Conservation (phyloP, 306 rosid species). For the Elaeagnus macrophylla region DNA sequence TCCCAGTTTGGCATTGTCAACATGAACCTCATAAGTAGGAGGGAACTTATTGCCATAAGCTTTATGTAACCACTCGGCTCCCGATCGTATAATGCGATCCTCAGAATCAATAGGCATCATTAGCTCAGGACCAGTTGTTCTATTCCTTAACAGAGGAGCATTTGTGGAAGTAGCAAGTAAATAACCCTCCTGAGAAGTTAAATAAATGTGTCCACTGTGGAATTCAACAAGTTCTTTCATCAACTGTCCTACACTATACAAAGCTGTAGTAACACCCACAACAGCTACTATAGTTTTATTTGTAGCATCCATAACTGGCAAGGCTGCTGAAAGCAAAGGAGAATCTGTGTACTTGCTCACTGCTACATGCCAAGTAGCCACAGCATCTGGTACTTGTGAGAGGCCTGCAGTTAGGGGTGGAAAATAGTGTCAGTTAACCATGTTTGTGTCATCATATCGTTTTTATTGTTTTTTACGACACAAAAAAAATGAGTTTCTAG, state of each 20-base stretch:
- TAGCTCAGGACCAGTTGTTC: constrained; percentile 63
- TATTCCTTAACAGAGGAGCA: constrained; percentile 59
- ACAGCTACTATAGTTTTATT: constrained; percentile 86
- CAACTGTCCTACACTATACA: too few species aligned
- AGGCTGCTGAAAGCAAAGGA: constrained; percentile 93
- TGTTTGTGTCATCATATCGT: too few species aligned
- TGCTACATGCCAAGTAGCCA: constrained; percentile 93
- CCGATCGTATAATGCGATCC: constrained; percentile 45
- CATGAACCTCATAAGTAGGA: constrained; percentile 73
- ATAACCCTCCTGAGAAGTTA: constrained; percentile 85
- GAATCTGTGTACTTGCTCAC: constrained; percentile 94
- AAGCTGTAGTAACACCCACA: constrained; percentile 92
- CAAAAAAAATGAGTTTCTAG: too few species aligned
- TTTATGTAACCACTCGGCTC: constrained; percentile 68
- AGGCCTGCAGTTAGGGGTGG: constrained; percentile 34
- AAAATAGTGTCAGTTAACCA: too few species aligned
- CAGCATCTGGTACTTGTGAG: constrained; percentile 85
- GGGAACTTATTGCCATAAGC: constrained; percentile 64
- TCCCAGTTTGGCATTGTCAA: constrained; percentile 72
- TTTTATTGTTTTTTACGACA: too few species aligned
- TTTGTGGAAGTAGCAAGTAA: constrained; percentile 86
- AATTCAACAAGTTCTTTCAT: constrained; percentile 89
- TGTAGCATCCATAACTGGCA: constrained; percentile 79
- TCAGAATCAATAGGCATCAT: constrained; percentile 79
- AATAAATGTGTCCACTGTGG: constrained; percentile 86